Conservation (phyloP, 2,329 filamentous ascomycete genomes). For the Aspergillus sp. region DNA sequence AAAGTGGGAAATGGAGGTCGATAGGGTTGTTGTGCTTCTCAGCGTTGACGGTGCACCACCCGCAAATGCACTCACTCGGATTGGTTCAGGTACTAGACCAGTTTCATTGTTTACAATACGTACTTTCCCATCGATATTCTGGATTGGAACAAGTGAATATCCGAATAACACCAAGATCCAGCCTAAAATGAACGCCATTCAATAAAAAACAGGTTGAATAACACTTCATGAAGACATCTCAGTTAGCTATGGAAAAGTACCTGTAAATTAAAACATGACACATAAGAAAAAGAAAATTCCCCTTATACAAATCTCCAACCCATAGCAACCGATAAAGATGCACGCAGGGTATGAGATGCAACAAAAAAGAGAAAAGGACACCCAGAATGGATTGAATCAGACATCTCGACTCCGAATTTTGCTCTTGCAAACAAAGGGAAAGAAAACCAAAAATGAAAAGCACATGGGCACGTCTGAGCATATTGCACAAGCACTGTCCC, state of each 20-base stretch:
- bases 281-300: constrained; percentile 4
- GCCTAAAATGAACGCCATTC: neutral
- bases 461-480: constrained; percentile 5
- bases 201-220: constrained; percentile 2
- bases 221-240: neutral
- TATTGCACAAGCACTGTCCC: constrained; percentile 13
- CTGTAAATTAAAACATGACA: constrained; percentile 17
- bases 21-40: too few relatives aligned
- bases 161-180: too few relatives aligned
- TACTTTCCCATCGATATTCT: too few relatives aligned
- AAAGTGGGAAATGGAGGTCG: too few relatives aligned
- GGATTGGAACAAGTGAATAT: neutral
- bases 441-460: neutral
- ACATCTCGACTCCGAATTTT: neutral
- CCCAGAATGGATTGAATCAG: neutral
- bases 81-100: too few relatives aligned
- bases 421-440: constrained; percentile 4
- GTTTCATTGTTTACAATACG: too few relatives aligned
- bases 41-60: too few relatives aligned
- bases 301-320: constrained; percentile 18
- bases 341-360: constrained; percentile 25
- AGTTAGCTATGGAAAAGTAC: constrained; percentile 3
- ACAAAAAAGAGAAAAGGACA: constrained; percentile 5
- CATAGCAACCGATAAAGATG: constrained; percentile 21
- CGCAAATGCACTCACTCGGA: too few relatives aligned